phyloP scores from a whole-genome alignment of 2,329 filamentous ascomycete genomes.

The Zymoseptoria pseudotritici region DNA sequence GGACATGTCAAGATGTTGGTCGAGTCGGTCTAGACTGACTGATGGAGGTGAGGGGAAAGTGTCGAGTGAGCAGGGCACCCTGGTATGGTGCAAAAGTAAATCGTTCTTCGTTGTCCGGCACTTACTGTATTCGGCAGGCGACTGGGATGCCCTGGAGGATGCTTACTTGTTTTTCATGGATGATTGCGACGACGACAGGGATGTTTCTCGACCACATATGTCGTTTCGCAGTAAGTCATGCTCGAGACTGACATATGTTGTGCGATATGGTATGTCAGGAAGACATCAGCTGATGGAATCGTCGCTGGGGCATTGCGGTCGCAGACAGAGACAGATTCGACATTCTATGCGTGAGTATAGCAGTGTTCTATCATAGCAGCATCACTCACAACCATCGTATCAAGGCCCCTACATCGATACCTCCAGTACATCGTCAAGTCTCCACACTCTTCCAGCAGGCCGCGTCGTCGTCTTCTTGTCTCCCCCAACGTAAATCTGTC shows the following conservation, averaged over 20 bases:
- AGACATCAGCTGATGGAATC: background rate
- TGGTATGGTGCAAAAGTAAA: background rate
- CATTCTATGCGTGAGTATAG: too few relatives aligned
- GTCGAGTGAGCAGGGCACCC: background rate
- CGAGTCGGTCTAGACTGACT: background rate
- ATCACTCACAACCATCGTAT: background rate
- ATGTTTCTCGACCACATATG: background rate
- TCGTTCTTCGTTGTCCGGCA: background rate
- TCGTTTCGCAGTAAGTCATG: background rate
- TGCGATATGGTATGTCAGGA: background rate
- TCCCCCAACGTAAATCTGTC: background rate
- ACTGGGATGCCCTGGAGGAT: background rate
- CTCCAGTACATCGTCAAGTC: too few relatives aligned
- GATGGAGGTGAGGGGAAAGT: background rate
- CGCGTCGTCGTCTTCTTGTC: background rate
- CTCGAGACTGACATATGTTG: background rate
- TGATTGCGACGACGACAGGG: background rate
- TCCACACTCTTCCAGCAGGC: background rate
- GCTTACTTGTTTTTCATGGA: background rate
- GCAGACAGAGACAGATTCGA: background rate
- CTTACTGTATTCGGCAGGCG: background rate
- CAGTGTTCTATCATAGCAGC: background rate
- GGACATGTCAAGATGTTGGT: conserved; percentile 5
- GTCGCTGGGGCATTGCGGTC: background rate
- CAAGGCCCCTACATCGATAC: background rate